Base-by-base conservation (phyloP, 192 early-diverging fungal genomes). In the Backusella tuberculispora region DNA sequence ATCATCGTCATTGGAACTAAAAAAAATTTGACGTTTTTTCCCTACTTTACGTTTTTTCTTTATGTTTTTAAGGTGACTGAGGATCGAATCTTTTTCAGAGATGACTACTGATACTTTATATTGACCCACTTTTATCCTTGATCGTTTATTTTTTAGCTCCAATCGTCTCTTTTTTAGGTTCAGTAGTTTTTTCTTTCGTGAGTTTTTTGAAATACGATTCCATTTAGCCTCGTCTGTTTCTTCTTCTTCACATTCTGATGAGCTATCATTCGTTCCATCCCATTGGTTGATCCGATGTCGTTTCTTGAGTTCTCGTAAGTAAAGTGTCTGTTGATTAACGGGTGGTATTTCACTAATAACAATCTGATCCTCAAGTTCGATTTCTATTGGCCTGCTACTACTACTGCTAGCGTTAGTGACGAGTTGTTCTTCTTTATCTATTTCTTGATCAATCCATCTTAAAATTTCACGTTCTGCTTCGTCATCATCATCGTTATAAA, bases 261-360 rank as follows among this genome's bases (percentile, higher is more conserved):
- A 43, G 1, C n/a, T 9, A 69, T 73, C 41, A 71, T 66, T 24
- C 44, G 44, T n/a, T 44, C 72, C 60, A 83, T 78, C 12, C 74
- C 80, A 40, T 63, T 75, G 74, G 43, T 75, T 15, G 43, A 69
- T 69, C n/a, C 21, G 19, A 60, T 60, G 12, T 26, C 21, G n/a
- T 21, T 26, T 68, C 37, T 68, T 43, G 1, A 21, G 13, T 44
- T 40, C 12, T 68, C 43, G 0, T 17, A 19, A 13, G 12, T 68
- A 44, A 68, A 19, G 9, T 21, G 40, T 10, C 38, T 43, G 66
- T 26, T 60, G 53, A 26, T 60, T 8, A 60, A 60, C 38, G 2
- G 71, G 71, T 8, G 71, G 71, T 48, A 63, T 60, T 37, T 72
- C 71, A 19, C 71, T 72, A 34, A 72, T 72, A 12, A 60, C 21